Evolutionary conservation across 2,329 filamentous ascomycete genomes (phyloP), one percentile per base, ranked within the genome.

Genomic region (Cercospora janseana): DNA sequence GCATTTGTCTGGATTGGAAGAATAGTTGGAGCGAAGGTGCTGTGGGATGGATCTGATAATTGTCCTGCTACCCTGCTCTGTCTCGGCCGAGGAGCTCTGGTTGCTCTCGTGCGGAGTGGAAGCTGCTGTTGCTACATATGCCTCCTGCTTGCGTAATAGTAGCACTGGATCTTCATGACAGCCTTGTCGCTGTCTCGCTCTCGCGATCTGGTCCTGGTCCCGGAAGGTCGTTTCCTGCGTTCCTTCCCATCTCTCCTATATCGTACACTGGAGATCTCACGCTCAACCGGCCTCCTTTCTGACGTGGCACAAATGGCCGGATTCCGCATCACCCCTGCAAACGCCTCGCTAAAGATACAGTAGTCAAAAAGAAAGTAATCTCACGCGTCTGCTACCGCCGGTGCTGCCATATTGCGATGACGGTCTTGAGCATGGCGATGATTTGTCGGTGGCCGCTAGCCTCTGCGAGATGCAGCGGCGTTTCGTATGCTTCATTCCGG

Each of bases 401-500:
- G 3, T 38, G 24, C 18, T 32, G 26, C 20, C 46, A 46, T 42
- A 53, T 53, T 12, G 51, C 40, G 28, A 53, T 53, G 27, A 53
- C 51, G n/a, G 51, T 49, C 23, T 43, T 45, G 20, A 53, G 23
- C 51, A 53, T 53, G 7, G 32, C 51, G 13, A 46, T 35, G n/a
- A 53, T 53, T 7, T 53, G 40, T n/a, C 46, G 40, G 34, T 49
- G 41, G 16, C 32, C 51, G 20, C 15, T 47, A 45, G 40, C 48
- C 26, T 56, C 47, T 21, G 65, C 64, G 23, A 62, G 52, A 20
- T 60, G 51, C 16, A 63, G 27, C n/a, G 62, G 52, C 3, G 62
- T 66, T 48, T 60, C 51, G 24, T 58, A 54, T 12, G 58, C 58
- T 18, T 61, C 56, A 28, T 67, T 64, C 43, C 52, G 55, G 34